Conservation (phyloP, 257 asterid genomes). For the Hygrophila difformis region DNA sequence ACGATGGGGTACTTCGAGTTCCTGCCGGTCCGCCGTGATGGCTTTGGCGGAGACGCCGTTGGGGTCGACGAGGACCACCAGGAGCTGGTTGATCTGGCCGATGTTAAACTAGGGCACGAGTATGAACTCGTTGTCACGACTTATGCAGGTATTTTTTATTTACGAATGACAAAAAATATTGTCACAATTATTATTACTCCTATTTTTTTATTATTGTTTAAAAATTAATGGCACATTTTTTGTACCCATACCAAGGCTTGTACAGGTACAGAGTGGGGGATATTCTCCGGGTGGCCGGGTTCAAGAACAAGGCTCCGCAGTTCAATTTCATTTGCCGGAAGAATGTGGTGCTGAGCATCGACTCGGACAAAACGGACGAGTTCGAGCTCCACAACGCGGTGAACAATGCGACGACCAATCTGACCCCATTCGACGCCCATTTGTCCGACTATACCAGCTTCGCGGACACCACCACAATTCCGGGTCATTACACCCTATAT, state of each 20-base stretch:
- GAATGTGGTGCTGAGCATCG: conserved; percentile 29
- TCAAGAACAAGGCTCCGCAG: conserved; percentile 35
- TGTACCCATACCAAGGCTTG: conserved; percentile 27
- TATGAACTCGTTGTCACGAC: conserved; percentile 38
- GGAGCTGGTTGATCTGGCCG: conserved; percentile 28
- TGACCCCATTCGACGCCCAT: conserved; percentile 20
- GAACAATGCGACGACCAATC: conserved; percentile 18
- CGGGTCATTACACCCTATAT: conserved; percentile 30
- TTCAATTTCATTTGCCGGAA: conserved; percentile 32
- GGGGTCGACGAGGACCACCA: conserved; percentile 9
- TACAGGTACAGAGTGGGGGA: conserved; percentile 36
- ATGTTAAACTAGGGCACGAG: conserved; percentile 30
- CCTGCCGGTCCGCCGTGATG: conserved; percentile 21
- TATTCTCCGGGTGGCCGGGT: conserved; percentile 31
- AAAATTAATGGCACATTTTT: too few relatives aligned
- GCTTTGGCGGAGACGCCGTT: conserved; percentile 6
- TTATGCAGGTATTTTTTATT: conserved; percentile 25
- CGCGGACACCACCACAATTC: conserved; percentile 29
- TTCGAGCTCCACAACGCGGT: conserved; percentile 29
- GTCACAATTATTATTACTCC: not conserved
- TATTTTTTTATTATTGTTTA: not conserved
- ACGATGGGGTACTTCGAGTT: conserved; percentile 40
- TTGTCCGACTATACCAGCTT: conserved; percentile 31
- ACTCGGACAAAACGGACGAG: conserved; percentile 28
- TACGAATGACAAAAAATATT: too few relatives aligned